These are phyloP conservation scores for Ceratocystis lukuohia DNA, from an alignment of 2,329 filamentous ascomycete species.

Conservation along the genomic window DNA sequence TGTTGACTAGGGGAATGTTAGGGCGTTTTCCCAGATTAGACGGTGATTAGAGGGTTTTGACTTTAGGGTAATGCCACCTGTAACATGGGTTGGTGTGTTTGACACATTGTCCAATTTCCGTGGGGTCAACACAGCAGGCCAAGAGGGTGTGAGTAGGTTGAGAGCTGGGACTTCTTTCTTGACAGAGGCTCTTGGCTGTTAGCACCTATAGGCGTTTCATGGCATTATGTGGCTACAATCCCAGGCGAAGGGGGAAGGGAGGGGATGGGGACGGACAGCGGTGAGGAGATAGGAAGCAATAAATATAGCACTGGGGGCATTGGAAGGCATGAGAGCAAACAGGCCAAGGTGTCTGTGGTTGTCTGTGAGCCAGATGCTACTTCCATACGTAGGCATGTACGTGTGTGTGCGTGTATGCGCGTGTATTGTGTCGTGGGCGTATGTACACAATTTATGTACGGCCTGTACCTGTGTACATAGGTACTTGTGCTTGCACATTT, in stretches of 20 bases:
- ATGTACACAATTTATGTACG: not conserved
- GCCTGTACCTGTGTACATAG: not conserved
- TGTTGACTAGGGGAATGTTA: not conserved
- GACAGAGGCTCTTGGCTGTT: not conserved
- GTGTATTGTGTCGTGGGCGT: not conserved
- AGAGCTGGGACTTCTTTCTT: too few species aligned
- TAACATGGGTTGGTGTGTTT: slow-evolving; percentile 2
- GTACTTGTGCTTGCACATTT: not conserved
- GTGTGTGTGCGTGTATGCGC: not conserved
- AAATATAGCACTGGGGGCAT: not conserved
- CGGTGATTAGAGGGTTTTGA: not conserved
- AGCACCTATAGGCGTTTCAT: not conserved
- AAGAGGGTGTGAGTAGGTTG: not conserved
- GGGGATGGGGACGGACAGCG: not conserved
- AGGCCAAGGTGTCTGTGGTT: not conserved
- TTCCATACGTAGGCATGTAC: not conserved
- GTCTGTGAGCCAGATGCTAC: not conserved
- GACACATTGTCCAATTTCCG: slow-evolving; percentile 6
- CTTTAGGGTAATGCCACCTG: slow-evolving; percentile 8
- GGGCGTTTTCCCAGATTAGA: too few species aligned
- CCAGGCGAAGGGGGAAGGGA: not conserved
- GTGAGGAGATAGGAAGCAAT: not conserved
- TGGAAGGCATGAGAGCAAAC: not conserved
- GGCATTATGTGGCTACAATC: not conserved
- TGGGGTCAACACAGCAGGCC: not conserved